Evolutionary conservation across 2,329 filamentous ascomycete species (phyloP), one percentile per base, ranked within the genome.

Genomic region (Fusarium sp.): DNA sequence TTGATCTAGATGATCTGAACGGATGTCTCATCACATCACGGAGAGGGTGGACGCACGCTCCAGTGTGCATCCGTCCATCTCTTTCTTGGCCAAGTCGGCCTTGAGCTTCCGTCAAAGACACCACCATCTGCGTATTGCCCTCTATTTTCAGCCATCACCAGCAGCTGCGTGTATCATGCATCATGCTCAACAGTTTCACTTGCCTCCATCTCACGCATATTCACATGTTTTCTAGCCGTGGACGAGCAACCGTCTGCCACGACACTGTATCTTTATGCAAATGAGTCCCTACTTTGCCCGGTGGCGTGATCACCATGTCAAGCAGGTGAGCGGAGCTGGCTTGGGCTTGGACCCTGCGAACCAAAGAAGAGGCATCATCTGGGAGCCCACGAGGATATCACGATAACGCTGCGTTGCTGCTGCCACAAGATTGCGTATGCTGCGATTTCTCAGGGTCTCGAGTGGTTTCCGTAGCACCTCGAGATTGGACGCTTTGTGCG

Each of bases 1-100:
- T 50, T 64, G 61, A 65, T 67, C 65, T 64, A 39, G 72, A 70
- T 70, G 34, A 54, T 66, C 43, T 68, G 41, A 35, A 50, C 69
- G 59, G 71, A 72, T 66, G 32, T 64, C 58, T 63, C 23, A 48
- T 64, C 43, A 52, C 39, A 50, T 61, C 66, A 20, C 59, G 34
- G 14, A 45, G 41, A 62, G 48, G 48, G 48, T 64, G 70, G 63
- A 65, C 52, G 45, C 61, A 72, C 54, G 41, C 25, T 70, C 57
- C 45, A 64, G n/a, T 34, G 32, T 35, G 34, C 45, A 60, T 52
- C 34, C 43, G 14, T 32, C 48, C 30, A 43, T 43, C 50, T 59
- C 56, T 10, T 35, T 39, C 45, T 64, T 8, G 37, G 48, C 35
- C 37, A 60, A 30, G 37, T 30, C 37, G 35, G 37, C 25, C 58